Evolutionary conservation across 306 rosid genomes (phyloP), one percentile per base, ranked within the genome.

Genomic region (Albizia julibrissin): DNA sequence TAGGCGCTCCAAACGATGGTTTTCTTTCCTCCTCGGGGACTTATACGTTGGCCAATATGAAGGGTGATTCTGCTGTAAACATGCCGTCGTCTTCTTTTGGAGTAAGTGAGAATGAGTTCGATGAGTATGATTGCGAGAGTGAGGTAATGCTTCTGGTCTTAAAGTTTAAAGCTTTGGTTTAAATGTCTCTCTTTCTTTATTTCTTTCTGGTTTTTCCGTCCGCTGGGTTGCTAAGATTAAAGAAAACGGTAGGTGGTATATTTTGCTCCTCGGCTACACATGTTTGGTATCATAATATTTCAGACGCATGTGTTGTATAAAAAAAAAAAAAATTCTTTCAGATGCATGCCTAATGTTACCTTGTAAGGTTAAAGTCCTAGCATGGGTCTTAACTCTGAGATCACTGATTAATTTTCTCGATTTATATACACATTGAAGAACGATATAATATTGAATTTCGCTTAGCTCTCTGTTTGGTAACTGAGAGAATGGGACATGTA

Each of bases 41-140:
- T 59, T 47, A 24, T 34, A 26, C 31, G 54, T 78, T 65, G n/a
- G 52, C 50, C 69, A 74, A 74, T 40, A 34, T 15, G n/a, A 80
- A 81, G 8, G 59, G 44, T 46, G 27, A 22, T 22, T 80, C 83
- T 67, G 85, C 80, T 54, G 80, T 76, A 1, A 88, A 94, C 80
- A 88, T 87, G 69, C 79, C 97, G 13, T 89, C 90, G 21, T 88
- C 94, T 1, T 88, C 93, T 13, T 18, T 88, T 0, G 90, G 87
- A 77, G 76, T 87, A 3, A 88, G 90, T 78, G 93, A 84, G 83
- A 90, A 90, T 73, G 96, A 91, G 50, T 81, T 85, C 59, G 98
- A 95, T 40, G 98, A 91, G 66, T 93, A 89, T 79, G 95, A 95
- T 66, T 95, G 94, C 79, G 97, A 95, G 82, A 95, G 97, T 37